Evolutionary conservation across 2,329 filamentous ascomycete genomes (phyloP), one percentile per base, ranked within the genome.

Genomic region (Nemania sp.): DNA sequence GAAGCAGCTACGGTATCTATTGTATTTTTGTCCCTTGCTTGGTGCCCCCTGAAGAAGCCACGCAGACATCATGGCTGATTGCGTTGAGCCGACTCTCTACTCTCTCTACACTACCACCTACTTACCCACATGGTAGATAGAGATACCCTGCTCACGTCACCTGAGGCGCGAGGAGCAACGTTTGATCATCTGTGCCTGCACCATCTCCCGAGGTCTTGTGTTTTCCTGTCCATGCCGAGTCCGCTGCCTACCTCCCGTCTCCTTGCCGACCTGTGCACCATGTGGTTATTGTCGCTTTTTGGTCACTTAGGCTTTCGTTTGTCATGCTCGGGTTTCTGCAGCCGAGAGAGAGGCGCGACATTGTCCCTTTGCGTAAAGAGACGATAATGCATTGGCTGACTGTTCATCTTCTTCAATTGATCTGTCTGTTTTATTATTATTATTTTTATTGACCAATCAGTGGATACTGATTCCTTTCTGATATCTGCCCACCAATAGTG

Each of bases 181-280:
- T 54, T n/a, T 40, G 54, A 54, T 64, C 59, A 62, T 45, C 59
- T 62, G 61, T 13, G 17, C 51, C 7, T 29, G 40, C 46, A 52
- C 47, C 54, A 52, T 39, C 43, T 6, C 21, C 4, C 32, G 37
- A 59, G n/a, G 54, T 47, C 52, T 59, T 52, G 53, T 57, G 47
- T 56, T 46, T 21, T 47, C 25, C n/a, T n/a, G n/a, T 18, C 5
- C 32, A 42, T 39, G 37, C 47, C 47, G 50, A 48, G 42, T 48
- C 54, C 43, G 18, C 39, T 35, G 42, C 25, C 43, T 32, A 29
- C 25, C 25, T 29, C 25, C 25, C 7, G 25, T 40, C 35, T 48
- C 5, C 42, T 34, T 37, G 29, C 35, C 21, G 37, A n/a, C 12
- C 6, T 35, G 48, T 35, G 25, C 39, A 35, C 37, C 55, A 48